phyloP scores from a whole-genome alignment of 768 basidiomycete genomes.

The Tulasnella sp. region DNA sequence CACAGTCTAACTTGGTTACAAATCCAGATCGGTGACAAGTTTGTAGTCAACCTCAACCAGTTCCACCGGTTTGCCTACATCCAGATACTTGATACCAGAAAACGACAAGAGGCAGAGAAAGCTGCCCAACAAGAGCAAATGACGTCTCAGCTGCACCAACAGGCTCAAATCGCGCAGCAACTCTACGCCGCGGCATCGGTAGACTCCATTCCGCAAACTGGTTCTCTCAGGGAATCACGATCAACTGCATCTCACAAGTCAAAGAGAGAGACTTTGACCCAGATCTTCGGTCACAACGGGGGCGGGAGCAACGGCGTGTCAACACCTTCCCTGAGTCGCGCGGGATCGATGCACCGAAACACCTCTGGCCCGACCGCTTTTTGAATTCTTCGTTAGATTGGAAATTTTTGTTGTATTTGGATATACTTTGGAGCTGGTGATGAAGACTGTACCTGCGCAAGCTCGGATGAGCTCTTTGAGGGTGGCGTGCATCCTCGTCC shows the following conservation, averaged over 20 bases:
- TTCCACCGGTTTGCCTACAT: slow-evolving; percentile 38
- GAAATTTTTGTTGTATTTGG: neutral
- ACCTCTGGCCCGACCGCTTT: neutral
- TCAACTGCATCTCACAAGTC: slow-evolving; percentile 8
- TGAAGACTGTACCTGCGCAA: too few relatives aligned
- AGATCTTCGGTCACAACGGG: neutral
- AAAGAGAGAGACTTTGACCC: neutral
- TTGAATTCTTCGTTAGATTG: neutral
- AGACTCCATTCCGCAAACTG: neutral
- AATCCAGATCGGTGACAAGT: slow-evolving; percentile 35
- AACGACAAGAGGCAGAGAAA: slow-evolving; percentile 3
- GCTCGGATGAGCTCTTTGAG: too few relatives aligned
- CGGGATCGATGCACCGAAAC: slow-evolving; percentile 19
- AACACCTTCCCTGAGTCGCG: slow-evolving; percentile 1
- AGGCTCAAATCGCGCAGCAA: slow-evolving; percentile 22
- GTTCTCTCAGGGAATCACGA: neutral
- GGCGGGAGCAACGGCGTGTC: neutral
- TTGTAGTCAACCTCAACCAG: slow-evolving; percentile 35
- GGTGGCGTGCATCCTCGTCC: neutral
- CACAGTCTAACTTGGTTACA: neutral
- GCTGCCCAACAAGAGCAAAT: slow-evolving; percentile 19
- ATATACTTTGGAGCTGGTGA: neutral
- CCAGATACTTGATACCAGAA: slow-evolving; percentile 18
- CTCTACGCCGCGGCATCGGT: slow-evolving; percentile 20
- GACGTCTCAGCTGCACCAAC: slow-evolving; percentile 13